phyloP scores from a whole-genome alignment of 2,329 filamentous ascomycete genomes.

The Aureobasidium vineae region DNA sequence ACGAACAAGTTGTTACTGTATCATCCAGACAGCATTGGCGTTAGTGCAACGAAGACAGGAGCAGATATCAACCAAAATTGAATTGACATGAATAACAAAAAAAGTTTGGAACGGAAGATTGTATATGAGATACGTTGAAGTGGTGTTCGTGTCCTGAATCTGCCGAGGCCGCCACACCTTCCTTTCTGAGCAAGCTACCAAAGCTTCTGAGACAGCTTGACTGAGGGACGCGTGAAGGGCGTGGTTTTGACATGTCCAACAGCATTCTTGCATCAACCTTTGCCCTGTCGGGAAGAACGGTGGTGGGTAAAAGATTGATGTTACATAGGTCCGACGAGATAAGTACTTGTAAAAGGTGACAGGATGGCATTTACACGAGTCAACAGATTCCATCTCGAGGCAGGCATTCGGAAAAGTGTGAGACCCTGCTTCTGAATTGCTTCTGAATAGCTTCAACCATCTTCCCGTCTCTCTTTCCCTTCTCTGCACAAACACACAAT shows the following conservation, averaged over 20 bases:
- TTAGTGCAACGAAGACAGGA: background rate
- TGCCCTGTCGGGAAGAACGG: background rate
- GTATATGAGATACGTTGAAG: conserved; percentile 1
- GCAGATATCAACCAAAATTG: background rate
- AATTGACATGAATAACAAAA: background rate
- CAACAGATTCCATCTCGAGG: background rate
- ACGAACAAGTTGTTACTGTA: background rate
- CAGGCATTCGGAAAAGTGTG: background rate
- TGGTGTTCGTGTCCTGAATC: background rate
- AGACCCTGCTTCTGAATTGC: conserved; percentile 6
- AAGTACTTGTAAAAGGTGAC: background rate
- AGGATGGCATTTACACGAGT: background rate
- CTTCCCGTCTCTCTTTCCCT: background rate
- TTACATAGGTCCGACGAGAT: background rate
- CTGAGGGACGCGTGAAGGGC: background rate
- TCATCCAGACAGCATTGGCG: background rate
- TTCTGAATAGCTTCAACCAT: background rate
- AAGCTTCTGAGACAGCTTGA: conserved; percentile 3
- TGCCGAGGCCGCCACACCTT: conserved; percentile 6
- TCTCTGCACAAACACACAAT: background rate
- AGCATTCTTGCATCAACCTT: background rate
- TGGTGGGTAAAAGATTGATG: background rate
- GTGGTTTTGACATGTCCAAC: background rate
- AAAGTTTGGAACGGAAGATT: background rate
- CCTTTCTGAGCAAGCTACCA: background rate